Base-by-base conservation (phyloP, 495 filamentous ascomycete species). In the Sordaria brevicollis region DNA sequence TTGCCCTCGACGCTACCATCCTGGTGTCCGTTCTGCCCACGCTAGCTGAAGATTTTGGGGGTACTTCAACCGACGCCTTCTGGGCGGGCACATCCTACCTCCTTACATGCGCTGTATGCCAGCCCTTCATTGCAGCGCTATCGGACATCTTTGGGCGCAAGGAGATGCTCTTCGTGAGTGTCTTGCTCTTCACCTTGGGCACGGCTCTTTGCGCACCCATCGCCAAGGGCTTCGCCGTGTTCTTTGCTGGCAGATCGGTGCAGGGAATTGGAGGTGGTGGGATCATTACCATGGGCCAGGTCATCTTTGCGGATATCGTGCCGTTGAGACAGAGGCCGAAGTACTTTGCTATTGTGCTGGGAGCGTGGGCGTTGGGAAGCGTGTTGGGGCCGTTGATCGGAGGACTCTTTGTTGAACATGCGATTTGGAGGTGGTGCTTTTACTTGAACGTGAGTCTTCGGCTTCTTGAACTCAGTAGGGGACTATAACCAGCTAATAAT, bases 241-340 rank as follows among this genome's bases (percentile, higher is more conserved):
- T 97, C 66, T 85, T 97, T 49, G 86, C 87, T 0, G 93, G 92
- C 8, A 83, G 93, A 73, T 88, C 90, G 0, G 81, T 97, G 62
- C 93, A 97, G 76, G 93, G 93, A 57, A 81, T 91, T 19, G 93
- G 92, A 4, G 92, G 91, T 39, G 93, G 92, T 66, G 93, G 93
- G 1, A 86, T 96, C 68, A 86, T 96, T 29, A 89, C 91, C 33
- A 79, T 97, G 74, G 89, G 91, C 34, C 93, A 96, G 75, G 93
- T 97, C 62, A 79, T 85, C 62, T 85, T 87, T 89, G 95, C 74
- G 31, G 79, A 80, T n/a, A 75, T 81, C 43, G 77, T 79, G 1
- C 79, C 78, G 5, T 71, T 86, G 77, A 41, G 85, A 68, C 72
- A 76, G 71, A 68, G 77, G 39, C 71, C 76, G 15, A 81, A 80